A percentile compares a stretch with the other conserved stretches of the same genome.
Conservation (phyloP, 305 asterid species). For the Andrographis paniculata region DNA sequence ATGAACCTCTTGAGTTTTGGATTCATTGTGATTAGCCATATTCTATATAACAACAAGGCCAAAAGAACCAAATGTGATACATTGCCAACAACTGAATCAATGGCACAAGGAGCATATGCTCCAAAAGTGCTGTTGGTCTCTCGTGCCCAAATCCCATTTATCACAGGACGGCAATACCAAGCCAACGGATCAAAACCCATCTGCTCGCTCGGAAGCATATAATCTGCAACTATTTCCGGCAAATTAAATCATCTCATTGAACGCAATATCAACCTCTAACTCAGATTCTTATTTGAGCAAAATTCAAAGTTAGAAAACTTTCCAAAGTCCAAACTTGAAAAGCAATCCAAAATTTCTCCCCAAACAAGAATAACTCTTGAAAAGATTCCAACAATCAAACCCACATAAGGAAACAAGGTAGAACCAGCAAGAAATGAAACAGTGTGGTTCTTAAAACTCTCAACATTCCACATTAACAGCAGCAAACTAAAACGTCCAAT, state of each 20-base stretch:
- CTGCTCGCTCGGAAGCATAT: constrained; percentile 15
- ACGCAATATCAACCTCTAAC: background rate
- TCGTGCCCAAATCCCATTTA: constrained; percentile 58
- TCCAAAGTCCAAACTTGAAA: no score
- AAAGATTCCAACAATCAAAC: no score
- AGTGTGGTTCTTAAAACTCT: no score
- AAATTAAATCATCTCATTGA: constrained; percentile 10
- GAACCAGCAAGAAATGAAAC: no score
- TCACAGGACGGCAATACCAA: constrained; percentile 90
- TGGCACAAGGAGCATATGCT: constrained; percentile 80
- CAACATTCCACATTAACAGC: no score
- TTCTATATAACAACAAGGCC: constrained; percentile 56
- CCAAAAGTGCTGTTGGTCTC: constrained; percentile 70
- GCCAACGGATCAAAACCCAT: constrained; percentile 59
- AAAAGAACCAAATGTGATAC: constrained; percentile 55
- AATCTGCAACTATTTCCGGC: constrained; percentile 14
- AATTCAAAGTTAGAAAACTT: no score
- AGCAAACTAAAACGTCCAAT: no score
- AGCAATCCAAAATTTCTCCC: no score
- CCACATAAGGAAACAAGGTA: no score
- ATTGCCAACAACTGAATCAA: constrained; percentile 61
- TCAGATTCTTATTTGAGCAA: no score
- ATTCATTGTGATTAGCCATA: constrained; percentile 43
- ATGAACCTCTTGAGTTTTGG: constrained; percentile 40
- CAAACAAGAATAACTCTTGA: no score